Base-by-base conservation (phyloP, 208 protist species). In the Trypanosoma congolense region DNA sequence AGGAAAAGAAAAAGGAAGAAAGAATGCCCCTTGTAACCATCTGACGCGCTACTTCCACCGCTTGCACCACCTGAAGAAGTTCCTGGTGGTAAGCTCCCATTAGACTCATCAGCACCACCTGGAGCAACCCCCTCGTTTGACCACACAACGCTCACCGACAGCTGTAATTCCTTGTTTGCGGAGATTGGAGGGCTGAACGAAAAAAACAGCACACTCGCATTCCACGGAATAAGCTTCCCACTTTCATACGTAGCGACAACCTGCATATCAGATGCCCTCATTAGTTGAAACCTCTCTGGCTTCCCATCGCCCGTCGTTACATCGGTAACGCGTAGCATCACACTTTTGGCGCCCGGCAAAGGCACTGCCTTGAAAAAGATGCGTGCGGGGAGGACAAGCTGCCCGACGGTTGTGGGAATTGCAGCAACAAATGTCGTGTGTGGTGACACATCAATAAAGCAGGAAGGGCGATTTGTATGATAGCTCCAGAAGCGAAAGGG, bases 401-500 rank as follows among this genome's bases (percentile, higher is more conserved):
- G 18, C 1, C 14, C 0, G 29, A 71, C 3, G 31, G 24, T 4
- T n/a, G 40, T 66, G 12, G 85, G 81, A 45, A 92, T 53, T 6
- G 65, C 73, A 3, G 73, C 71, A 8, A 76, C 9, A 55, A 93
- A 90, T 4, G 41, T 53, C 51, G 75, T 84, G 24, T 35, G 25
- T 4, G 80, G 65, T 4, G 73, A 70, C 25, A 91, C 70, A 1
- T 61, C 54, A 31, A 94, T 72, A 44, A 76, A 70, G 60, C 87
- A 94, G 16, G 58, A 43, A n/a, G 76, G 75, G n/a, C 18, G 44
- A 65, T 85, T 91, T 2, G 87, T 78, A 29, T 85, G 65, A 28
- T 83, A 85, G 58, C 77, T 86, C 45, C 80, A 86, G 47, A 94
- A 79, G 40, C 74, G 72, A 58, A 94, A 94, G 3, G 87, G 83